Evolutionary conservation across 2,329 filamentous ascomycete species (phyloP), one percentile per base, ranked within the genome.

Genomic region (Drechslerella stenobrocha): DNA sequence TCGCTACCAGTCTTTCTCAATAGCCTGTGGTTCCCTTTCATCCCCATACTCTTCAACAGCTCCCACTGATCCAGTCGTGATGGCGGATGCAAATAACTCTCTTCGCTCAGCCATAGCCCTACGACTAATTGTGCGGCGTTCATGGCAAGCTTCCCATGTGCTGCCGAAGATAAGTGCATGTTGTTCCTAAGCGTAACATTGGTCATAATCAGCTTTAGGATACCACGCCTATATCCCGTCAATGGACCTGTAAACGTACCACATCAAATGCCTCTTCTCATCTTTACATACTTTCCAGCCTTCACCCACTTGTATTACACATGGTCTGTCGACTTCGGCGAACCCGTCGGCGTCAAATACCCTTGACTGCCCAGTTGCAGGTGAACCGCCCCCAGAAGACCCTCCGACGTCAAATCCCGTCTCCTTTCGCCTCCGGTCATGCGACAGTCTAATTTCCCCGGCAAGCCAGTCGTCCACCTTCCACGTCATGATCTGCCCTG

Each of bases 201-300:
- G 13, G 44, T 20, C 18, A 5, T 18, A n/a, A 11, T 4, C 3
- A 13, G 3, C 5, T 18, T 20, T 5, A 20, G 37, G 7, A 42
- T 42, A 37, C 15, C 34, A 4, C 3, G 34, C 9, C 8, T 11
- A 26, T 6, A 26, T n/a, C 4, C 2, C 24, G 22, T 6, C 2
- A 15, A 23, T 22, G 18, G 13, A 26, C 26, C 24, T 11, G 6
- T 22, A 7, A 4, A 47, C 44, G n/a, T 47, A 30, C 44, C 44
- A 47, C 44, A 47, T 47, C 6, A 47, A 26, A 47, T 47, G 22
- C 22, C 20, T n/a, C 18, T 47, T 15, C 22, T 47, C 20, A 18
- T 47, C 13, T 3, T 26, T 5, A 23, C 44, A 47, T 18, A 26
- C 6, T 2, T n/a, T 30, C 26, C 9, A 6, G 8, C 22, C 26